Evolutionary conservation across 305 asterid species (phyloP).

Genomic region (Fraxinus latifolia): DNA sequence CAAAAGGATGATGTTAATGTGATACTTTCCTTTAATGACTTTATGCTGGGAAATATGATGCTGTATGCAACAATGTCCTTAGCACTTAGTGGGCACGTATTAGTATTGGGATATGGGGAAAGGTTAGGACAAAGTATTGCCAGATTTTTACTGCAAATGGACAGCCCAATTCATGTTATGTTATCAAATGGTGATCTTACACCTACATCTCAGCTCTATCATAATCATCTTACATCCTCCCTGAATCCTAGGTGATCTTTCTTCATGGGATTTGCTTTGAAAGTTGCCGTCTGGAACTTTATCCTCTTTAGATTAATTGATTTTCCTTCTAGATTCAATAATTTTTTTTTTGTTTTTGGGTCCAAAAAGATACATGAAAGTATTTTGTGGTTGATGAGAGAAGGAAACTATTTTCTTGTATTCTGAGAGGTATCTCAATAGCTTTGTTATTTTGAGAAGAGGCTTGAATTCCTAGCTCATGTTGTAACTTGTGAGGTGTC

Average conservation of each 20-base stretch:
- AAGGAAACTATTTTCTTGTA: not conserved
- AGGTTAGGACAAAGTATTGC: not conserved
- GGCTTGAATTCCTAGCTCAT: not conserved
- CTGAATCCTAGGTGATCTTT: not conserved
- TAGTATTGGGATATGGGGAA: not conserved
- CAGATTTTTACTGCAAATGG: not conserved
- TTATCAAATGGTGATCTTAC: conserved; percentile 16
- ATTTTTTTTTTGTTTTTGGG: not conserved
- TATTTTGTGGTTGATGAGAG: not conserved
- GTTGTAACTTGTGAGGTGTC: not conserved
- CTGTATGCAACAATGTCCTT: not conserved
- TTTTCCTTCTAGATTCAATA: not conserved
- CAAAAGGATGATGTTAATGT: not conserved
- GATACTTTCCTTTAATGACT: conserved; percentile 2
- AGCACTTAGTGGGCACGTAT: not conserved
- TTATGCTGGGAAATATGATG: conserved; percentile 6
- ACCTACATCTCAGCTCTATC: not conserved
- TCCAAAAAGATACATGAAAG: not conserved
- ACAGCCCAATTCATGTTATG: not conserved
- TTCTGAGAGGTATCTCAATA: not conserved
- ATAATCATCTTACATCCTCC: not conserved
- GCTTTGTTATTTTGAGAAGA: not conserved
- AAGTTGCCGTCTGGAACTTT: not conserved
- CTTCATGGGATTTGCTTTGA: not conserved
- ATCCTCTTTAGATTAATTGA: not conserved